A percentile compares a stretch with the other conserved stretches of the same genome.
Conservation (phyloP, 2,329 filamentous ascomycete species). For the Botrytis hyacinthi region DNA sequence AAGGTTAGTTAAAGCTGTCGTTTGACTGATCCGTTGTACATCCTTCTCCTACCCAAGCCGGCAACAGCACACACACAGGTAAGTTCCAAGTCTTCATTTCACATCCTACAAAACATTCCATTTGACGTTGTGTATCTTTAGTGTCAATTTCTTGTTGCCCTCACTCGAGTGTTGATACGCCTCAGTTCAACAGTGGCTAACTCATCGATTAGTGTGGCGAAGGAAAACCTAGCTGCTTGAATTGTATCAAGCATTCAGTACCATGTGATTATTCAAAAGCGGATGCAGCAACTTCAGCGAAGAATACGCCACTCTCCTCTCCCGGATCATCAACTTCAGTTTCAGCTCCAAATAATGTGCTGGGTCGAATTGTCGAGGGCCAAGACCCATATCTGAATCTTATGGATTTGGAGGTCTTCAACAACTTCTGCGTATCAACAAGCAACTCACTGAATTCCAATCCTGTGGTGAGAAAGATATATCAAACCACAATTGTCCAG, state of each 20-base stretch:
- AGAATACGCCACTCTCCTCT: background rate
- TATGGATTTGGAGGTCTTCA: slow-evolving; percentile 49
- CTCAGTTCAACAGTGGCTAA: slow-evolving; percentile 19
- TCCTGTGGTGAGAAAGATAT: slow-evolving; percentile 43
- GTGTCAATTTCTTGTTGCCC: background rate
- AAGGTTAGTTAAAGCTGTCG: slow-evolving; percentile 1
- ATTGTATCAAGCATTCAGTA: slow-evolving; percentile 23
- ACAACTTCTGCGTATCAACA: slow-evolving; percentile 50
- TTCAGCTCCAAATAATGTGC: background rate
- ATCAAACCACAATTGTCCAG: slow-evolving; percentile 45
- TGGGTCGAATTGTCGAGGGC: background rate
- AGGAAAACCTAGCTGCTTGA: slow-evolving; percentile 22
- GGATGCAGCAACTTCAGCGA: background rate
- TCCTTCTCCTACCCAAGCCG: background rate
- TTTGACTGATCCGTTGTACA: background rate
- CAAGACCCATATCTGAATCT: slow-evolving; percentile 3
- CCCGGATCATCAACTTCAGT: background rate
- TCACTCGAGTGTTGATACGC: background rate
- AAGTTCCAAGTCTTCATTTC: background rate
- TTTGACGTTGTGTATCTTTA: background rate
- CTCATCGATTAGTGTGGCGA: slow-evolving; percentile 24
- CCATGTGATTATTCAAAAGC: slow-evolving; percentile 17
- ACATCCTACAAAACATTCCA: background rate
- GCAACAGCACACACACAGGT: background rate
- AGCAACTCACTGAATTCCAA: slow-evolving; percentile 45